These are phyloP conservation scores for Yarrowia phangngaensis DNA, from an alignment of 805 yeast genomes.

Conservation along the genomic window DNA sequence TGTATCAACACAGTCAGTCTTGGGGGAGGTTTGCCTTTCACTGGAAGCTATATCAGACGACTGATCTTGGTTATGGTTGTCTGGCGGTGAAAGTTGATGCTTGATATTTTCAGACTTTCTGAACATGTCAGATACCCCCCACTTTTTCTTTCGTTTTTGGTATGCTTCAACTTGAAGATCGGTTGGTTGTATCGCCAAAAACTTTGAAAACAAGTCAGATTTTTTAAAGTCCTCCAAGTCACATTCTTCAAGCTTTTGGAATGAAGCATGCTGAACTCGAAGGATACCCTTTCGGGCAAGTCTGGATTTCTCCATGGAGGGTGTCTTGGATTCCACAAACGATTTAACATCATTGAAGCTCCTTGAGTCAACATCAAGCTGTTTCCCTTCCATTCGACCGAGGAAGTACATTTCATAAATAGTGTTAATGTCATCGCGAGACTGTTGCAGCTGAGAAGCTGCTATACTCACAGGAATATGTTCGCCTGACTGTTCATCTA, in stretches of 20 bases:
- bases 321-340: slow-evolving; percentile 37
- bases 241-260: slow-evolving; percentile 47
- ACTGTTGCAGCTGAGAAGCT: slow-evolving; percentile 10
- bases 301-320: slow-evolving; percentile 40
- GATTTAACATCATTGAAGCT: slow-evolving; percentile 38
- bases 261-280: slow-evolving; percentile 53
- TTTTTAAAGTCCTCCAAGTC: slow-evolving; percentile 59
- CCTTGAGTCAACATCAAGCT: slow-evolving; percentile 26
- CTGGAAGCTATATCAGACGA: too few species aligned
- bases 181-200: slow-evolving; percentile 16
- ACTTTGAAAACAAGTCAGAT: slow-evolving; percentile 53
- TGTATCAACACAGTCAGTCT: too few species aligned
- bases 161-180: slow-evolving; percentile 15
- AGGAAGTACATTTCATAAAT: slow-evolving; percentile 48
- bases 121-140: slow-evolving; percentile 15
- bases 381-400: slow-evolving; percentile 30
- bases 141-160: slow-evolving; percentile 16
- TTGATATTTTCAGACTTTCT: slow-evolving; percentile 13
- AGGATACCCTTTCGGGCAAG: slow-evolving; percentile 60
- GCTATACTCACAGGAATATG: slow-evolving; percentile 27
- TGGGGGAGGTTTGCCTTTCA: too few species aligned
- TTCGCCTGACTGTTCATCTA: slow-evolving; percentile 32
- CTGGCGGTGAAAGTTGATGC: too few species aligned
- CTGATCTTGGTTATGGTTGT: too few species aligned
- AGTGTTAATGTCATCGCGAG: slow-evolving; percentile 49